A percentile compares a stretch with the other conserved stretches of the same genome.
Conservation (phyloP, 2,329 filamentous ascomycete genomes). For the Chaetomiaceae sp. region DNA sequence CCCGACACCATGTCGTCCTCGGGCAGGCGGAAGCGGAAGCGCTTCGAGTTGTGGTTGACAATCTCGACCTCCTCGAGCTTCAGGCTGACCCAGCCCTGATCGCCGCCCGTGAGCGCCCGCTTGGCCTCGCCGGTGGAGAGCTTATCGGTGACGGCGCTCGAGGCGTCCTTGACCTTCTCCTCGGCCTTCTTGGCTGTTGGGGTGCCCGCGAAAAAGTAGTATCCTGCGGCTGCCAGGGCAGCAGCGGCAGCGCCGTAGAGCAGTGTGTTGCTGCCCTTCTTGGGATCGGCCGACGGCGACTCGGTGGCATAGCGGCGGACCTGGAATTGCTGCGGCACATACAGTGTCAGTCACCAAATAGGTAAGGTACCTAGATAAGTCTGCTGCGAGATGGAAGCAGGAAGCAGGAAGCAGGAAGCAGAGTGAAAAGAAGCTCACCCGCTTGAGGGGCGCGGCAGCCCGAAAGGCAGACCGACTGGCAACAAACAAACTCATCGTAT, state of each 20-base stretch:
- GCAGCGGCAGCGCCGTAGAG: conserved; percentile 59
- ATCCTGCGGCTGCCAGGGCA: conserved; percentile 55
- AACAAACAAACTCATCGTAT: conserved; percentile 57
- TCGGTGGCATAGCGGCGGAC: conserved; percentile 66
- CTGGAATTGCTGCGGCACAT: conserved; percentile 42
- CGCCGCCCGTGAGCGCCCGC: conserved; percentile 69
- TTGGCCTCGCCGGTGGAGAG: conserved; percentile 37
- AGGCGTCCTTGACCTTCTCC: conserved; percentile 46
- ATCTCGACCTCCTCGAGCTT: conserved; percentile 72
- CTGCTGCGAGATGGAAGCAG: neutral
- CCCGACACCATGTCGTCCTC: conserved; percentile 82
- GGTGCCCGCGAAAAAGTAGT: conserved; percentile 50
- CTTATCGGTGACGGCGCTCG: conserved; percentile 35
- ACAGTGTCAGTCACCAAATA: conserved; percentile 29
- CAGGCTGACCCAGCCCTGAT: conserved; percentile 83
- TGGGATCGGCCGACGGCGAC: conserved; percentile 31
- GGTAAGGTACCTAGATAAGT: neutral
- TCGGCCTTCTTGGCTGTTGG: conserved; percentile 54
- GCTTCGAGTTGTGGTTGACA: conserved; percentile 94
- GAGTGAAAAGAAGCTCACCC: conserved; percentile 45
- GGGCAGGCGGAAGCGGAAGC: conserved; percentile 79
- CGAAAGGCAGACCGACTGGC: conserved; percentile 58
- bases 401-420: neutral
- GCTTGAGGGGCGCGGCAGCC: conserved; percentile 61
- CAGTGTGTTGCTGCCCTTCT: conserved; percentile 50